These are phyloP conservation scores for Fusarium temperatum DNA, from an alignment of 2,329 filamentous ascomycete species.

Conservation along the genomic window DNA sequence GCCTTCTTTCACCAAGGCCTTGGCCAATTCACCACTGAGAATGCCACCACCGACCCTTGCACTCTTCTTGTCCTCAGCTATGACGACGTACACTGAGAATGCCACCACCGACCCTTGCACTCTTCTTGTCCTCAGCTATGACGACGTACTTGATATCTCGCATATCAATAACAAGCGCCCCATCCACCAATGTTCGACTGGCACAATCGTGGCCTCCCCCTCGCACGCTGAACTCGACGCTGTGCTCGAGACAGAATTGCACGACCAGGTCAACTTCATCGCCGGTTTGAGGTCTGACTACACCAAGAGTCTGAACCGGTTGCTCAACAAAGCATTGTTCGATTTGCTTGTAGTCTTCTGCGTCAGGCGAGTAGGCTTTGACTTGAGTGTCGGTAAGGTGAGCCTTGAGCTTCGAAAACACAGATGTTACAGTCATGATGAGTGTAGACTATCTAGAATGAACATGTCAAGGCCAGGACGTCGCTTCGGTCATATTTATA, in stretches of 20 bases:
- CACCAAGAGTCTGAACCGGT: background rate
- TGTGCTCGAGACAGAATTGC: background rate
- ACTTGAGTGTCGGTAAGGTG: background rate
- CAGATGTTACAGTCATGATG: rapidly evolving
- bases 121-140: background rate
- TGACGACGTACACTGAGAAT: background rate
- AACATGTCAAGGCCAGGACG: background rate
- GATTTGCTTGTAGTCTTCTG: background rate
- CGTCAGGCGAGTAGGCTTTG: conserved; percentile 14
- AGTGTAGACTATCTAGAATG: rapidly evolving
- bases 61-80: background rate
- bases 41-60: conserved; percentile 12
- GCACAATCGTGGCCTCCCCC: conserved; percentile 16
- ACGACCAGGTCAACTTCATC: background rate
- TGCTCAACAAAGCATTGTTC: conserved; percentile 1
- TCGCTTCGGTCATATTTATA: background rate
- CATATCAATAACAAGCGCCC: conserved; percentile 20
- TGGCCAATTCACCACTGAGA: background rate
- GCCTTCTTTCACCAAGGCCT: background rate
- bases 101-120: background rate
- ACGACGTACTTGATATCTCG: conserved; percentile 17
- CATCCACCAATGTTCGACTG: background rate
- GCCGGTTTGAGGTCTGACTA: background rate
- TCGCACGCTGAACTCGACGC: conserved; percentile 1
- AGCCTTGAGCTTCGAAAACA: background rate